phyloP scores from a whole-genome alignment of 768 basidiomycete species.

The Pulveroboletus sp. region DNA sequence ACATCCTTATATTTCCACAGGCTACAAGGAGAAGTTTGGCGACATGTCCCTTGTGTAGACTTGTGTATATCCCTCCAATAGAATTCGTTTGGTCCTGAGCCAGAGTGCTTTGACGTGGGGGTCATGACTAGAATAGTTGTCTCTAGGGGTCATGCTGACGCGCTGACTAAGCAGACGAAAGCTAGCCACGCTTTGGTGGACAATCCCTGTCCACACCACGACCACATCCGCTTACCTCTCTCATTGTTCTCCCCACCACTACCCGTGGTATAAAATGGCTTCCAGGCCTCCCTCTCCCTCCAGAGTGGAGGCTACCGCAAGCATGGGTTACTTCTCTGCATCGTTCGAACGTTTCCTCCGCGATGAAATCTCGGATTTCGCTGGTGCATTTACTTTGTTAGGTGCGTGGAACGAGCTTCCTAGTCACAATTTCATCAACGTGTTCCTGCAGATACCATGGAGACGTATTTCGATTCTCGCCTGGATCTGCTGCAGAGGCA shows the following conservation, averaged over 20 bases:
- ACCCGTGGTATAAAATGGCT: constrained; percentile 23
- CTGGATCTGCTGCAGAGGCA: constrained; percentile 78
- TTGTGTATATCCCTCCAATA: constrained; percentile 23
- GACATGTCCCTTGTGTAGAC: constrained; percentile 87
- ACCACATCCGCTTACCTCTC: not conserved
- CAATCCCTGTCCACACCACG: constrained; percentile 2
- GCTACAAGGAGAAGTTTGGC: constrained; percentile 96
- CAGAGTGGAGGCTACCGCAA: constrained; percentile 28
- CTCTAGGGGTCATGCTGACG: not conserved
- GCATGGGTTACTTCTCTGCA: constrained; percentile 56
- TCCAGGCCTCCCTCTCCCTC: constrained; percentile 40
- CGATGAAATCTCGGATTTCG: constrained; percentile 73
- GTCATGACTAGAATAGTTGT: not conserved
- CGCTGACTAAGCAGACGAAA: constrained; percentile 25
- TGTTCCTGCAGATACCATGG: constrained; percentile 68
- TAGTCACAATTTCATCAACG: not conserved
- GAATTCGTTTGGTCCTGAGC: constrained; percentile 8
- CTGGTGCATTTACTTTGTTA: constrained; percentile 79
- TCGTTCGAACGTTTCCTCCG: constrained; percentile 71
- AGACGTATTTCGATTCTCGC: constrained; percentile 93
- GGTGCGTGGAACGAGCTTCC: constrained; percentile 44
- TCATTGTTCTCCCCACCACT: constrained; percentile 17
- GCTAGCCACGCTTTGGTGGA: constrained; percentile 3
- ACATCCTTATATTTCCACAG: constrained; percentile 33
- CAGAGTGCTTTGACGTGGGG: not conserved